These are phyloP conservation scores for Pseudocercospora crystallina DNA, from an alignment of 2,329 filamentous ascomycete genomes.

Conservation along the genomic window DNA sequence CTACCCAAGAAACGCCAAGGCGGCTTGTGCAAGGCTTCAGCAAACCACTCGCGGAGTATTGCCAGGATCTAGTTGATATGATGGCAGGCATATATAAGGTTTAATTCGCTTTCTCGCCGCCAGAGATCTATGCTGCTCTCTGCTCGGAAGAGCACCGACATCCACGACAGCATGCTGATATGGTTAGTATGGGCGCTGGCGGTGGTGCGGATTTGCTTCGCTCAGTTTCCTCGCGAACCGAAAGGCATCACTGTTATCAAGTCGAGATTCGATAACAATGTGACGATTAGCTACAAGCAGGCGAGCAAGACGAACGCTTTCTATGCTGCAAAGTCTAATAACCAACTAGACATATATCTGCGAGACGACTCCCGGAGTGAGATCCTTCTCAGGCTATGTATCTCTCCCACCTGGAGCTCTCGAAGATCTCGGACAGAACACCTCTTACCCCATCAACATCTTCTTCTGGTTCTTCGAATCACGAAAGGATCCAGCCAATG, in stretches of 20 bases:
- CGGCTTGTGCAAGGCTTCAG: no score
- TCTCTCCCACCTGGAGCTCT: slow-evolving; percentile 40
- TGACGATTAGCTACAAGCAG: slow-evolving; percentile 23
- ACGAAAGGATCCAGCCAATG: slow-evolving; percentile 29
- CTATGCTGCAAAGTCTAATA: no score
- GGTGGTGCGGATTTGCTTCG: background rate
- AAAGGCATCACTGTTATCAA: slow-evolving; percentile 9
- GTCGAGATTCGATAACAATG: slow-evolving; percentile 9
- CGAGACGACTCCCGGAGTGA: slow-evolving; percentile 57
- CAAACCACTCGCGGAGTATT: no score
- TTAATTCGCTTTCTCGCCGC: no score
- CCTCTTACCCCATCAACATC: slow-evolving; percentile 1
- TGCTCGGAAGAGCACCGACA: no score
- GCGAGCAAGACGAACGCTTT: background rate
- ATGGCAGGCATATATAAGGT: no score
- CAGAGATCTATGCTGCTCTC: no score
- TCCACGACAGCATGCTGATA: no score
- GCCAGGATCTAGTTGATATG: no score
- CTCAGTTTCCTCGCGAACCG: slow-evolving; percentile 16
- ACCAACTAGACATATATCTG: slow-evolving; percentile 42
- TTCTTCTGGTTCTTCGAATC: slow-evolving; percentile 54
- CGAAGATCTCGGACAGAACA: slow-evolving; percentile 2
- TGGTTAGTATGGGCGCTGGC: no score
- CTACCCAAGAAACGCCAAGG: no score
- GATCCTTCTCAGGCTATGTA: slow-evolving; percentile 61